Conservation (phyloP, 345 rosid species). For the Schrenkiella parvula region DNA sequence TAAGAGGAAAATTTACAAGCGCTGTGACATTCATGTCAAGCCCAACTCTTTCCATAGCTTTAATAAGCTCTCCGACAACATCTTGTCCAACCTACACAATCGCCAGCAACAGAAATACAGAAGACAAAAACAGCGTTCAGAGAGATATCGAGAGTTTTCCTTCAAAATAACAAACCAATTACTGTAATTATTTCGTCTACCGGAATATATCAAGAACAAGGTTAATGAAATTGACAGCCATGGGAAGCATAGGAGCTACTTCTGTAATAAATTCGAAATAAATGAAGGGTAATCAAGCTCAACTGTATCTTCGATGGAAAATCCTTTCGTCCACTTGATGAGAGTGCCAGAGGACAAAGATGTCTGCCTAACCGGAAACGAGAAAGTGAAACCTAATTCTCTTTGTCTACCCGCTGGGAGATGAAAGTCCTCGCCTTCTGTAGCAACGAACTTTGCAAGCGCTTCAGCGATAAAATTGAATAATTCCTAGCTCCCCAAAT, state of each 20-base stretch:
- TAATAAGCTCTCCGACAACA: constrained; percentile 78
- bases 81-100: constrained; percentile 72
- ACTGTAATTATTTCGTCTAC: not conserved
- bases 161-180: constrained; percentile 2
- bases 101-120: not conserved
- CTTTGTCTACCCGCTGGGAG: constrained; percentile 60
- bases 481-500: constrained; percentile 40
- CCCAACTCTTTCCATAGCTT: constrained; percentile 75
- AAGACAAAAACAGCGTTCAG: not conserved
- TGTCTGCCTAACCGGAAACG: constrained; percentile 87
- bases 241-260: constrained; percentile 3
- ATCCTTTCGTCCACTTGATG: constrained; percentile 95
- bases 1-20: constrained; percentile 47
- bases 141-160: not conserved
- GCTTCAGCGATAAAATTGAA: constrained; percentile 68
- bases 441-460: constrained; percentile 74
- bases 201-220: not conserved
- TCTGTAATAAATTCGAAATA: not conserved
- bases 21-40: constrained; percentile 89
- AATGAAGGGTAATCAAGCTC: constrained; percentile 24
- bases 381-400: constrained; percentile 97
- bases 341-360: constrained; percentile 82
- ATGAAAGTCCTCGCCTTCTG: constrained; percentile 60
- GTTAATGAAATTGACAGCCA: not conserved
- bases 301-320: constrained; percentile 74